Conservation (phyloP, 345 rosid species). For the Eucalyptus shirleyi region DNA sequence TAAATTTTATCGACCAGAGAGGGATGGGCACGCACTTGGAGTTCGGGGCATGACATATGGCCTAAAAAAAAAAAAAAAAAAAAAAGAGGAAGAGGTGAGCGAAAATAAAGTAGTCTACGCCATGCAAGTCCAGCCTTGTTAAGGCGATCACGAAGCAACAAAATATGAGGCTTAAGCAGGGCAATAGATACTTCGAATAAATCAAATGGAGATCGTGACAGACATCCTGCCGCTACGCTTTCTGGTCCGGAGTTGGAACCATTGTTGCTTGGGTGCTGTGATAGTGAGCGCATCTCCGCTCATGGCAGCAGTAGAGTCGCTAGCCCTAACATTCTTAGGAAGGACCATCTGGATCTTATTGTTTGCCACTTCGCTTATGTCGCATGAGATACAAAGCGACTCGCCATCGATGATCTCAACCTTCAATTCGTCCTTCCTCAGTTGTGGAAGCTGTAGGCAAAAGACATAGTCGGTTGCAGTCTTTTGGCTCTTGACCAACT, state of each 20-base stretch:
- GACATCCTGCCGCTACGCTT: background rate
- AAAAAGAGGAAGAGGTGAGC: background rate
- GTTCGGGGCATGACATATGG: no score
- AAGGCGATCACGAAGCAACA: background rate
- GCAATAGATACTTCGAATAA: background rate
- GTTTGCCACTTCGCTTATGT: background rate
- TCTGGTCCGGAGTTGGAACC: background rate
- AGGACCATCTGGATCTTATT: background rate
- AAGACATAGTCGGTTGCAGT: background rate
- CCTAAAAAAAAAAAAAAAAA: no score
- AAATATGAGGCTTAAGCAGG: background rate
- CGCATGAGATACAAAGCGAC: background rate
- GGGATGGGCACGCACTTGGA: rapidly evolving
- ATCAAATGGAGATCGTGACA: background rate
- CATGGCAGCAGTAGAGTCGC: background rate
- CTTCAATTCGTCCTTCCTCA: background rate
- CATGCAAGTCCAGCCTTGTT: background rate
- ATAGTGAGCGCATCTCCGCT: background rate
- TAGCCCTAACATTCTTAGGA: background rate
- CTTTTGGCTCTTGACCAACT: background rate
- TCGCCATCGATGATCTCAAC: background rate
- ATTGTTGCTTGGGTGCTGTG: background rate
- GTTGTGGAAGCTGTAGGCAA: background rate
- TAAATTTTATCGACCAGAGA: no score
- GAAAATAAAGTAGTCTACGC: background rate